Percentiles rank a stretch among this genome's conserved stretches.
Conservation (phyloP, 805 yeast genomes). For the Saccharomycopsis sp. region DNA sequence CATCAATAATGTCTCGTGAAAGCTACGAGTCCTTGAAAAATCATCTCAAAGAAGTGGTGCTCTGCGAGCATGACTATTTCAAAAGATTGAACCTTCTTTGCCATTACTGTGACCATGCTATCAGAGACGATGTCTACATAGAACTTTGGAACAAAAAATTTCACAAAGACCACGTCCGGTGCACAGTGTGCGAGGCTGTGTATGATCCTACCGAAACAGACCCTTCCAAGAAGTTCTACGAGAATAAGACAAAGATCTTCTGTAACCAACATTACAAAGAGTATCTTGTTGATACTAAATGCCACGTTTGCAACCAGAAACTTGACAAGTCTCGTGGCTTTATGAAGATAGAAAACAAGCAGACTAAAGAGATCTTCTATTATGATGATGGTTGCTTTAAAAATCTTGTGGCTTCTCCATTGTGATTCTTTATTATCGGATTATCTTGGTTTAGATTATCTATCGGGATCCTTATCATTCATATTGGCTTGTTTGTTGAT, state of each 20-base stretch:
- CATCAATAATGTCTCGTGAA: not conserved
- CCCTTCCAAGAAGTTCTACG: slow-evolving; percentile 56
- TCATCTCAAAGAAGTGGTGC: slow-evolving; percentile 32
- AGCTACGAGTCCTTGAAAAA: not conserved
- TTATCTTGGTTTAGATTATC: not conserved
- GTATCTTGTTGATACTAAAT: not conserved
- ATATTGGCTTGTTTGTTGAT: too few species aligned
- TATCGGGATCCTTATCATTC: too few species aligned
- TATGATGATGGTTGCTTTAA: not conserved
- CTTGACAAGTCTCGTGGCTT: not conserved
- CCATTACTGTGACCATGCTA: slow-evolving; percentile 73
- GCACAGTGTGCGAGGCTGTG: slow-evolving; percentile 76
- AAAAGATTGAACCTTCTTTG: slow-evolving; percentile 77
- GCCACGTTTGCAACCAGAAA: not conserved
- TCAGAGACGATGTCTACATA: slow-evolving; percentile 78
- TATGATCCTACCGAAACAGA: slow-evolving; percentile 73
- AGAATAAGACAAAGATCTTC: slow-evolving; percentile 71
- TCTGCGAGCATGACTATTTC: slow-evolving; percentile 92
- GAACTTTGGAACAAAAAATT: slow-evolving; percentile 88
- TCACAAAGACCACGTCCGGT: slow-evolving; percentile 91
- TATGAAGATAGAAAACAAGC: not conserved
- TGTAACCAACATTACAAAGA: slow-evolving; percentile 79
- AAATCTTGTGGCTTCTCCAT: not conserved
- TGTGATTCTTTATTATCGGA: not conserved
- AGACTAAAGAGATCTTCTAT: not conserved